phyloP scores from a whole-genome alignment of 805 yeast genomes.

The Wickerhamomyces chambardii region DNA sequence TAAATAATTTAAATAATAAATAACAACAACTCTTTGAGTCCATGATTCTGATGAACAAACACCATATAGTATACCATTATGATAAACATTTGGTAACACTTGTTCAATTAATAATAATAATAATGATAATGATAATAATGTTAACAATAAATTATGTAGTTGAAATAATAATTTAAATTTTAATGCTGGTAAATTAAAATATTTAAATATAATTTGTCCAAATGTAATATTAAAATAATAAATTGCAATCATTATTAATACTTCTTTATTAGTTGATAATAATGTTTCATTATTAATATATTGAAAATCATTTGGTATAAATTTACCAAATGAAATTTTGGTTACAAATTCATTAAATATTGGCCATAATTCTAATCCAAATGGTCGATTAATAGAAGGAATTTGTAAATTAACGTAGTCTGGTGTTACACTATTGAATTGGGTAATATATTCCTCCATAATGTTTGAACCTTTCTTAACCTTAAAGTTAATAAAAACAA shows the following conservation, averaged over 20 bases:
- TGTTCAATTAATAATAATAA: conserved; percentile 76
- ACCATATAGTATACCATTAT: conserved; percentile 75
- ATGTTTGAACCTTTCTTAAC: no score
- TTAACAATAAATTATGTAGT: conserved; percentile 73
- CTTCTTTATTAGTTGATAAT: conserved; percentile 55
- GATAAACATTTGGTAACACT: conserved; percentile 63
- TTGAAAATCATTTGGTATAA: conserved; percentile 58
- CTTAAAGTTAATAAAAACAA: no score
- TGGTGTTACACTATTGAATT: conserved; percentile 31
- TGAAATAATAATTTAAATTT: conserved; percentile 74
- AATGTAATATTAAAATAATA: conserved; percentile 83
- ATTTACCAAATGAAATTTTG: conserved; percentile 36
- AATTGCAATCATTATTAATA: conserved; percentile 44
- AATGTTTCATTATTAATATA: conserved; percentile 61
- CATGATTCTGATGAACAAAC: conserved; percentile 74
- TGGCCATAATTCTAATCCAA: conserved; percentile 67
- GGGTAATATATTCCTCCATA: conserved; percentile 5
- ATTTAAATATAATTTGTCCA: conserved; percentile 58
- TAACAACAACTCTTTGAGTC: conserved; percentile 73
- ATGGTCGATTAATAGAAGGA: conserved; percentile 69
- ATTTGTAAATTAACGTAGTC: conserved; percentile 25
- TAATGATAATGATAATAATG: conserved; percentile 56
- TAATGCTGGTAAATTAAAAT: conserved; percentile 55
- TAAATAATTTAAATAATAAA: conserved; percentile 87
- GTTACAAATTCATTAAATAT: conserved; percentile 43